A percentile compares a stretch with the other conserved stretches of the same genome.
Conservation (phyloP, 306 rosid genomes). For the Trifolium subterraneum region DNA sequence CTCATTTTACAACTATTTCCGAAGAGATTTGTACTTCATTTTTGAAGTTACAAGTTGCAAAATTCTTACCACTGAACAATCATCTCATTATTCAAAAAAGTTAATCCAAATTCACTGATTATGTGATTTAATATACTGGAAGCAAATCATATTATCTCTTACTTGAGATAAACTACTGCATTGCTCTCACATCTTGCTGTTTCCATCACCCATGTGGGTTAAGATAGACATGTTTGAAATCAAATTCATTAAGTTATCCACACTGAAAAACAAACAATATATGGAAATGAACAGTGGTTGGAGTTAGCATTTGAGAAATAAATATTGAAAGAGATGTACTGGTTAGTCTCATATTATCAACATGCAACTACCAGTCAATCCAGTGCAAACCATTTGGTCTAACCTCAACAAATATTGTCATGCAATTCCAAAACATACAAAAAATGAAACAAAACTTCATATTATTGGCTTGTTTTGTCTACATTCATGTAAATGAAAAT, state of each 20-base stretch:
- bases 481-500: not conserved
- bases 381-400: not conserved
- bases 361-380: not conserved
- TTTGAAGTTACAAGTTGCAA: too few relatives aligned
- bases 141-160: not conserved
- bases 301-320: not conserved
- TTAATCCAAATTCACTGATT: too few relatives aligned
- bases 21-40: too few relatives aligned
- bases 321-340: not conserved
- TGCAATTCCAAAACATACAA: not conserved
- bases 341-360: not conserved
- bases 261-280: not conserved
- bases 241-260: not conserved
- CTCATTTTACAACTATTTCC: too few relatives aligned
- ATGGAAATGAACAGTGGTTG: not conserved
- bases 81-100: too few relatives aligned
- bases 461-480: not conserved
- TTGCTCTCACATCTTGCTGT: not conserved
- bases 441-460: not conserved
- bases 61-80: too few relatives aligned
- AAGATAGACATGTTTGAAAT: not conserved
- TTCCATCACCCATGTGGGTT: constrained; percentile 7
- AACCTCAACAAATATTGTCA: not conserved
- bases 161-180: not conserved
- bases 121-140: too few relatives aligned